Conservation (phyloP, 2,329 filamentous ascomycete genomes). For the Plenodomus lindquistii region DNA sequence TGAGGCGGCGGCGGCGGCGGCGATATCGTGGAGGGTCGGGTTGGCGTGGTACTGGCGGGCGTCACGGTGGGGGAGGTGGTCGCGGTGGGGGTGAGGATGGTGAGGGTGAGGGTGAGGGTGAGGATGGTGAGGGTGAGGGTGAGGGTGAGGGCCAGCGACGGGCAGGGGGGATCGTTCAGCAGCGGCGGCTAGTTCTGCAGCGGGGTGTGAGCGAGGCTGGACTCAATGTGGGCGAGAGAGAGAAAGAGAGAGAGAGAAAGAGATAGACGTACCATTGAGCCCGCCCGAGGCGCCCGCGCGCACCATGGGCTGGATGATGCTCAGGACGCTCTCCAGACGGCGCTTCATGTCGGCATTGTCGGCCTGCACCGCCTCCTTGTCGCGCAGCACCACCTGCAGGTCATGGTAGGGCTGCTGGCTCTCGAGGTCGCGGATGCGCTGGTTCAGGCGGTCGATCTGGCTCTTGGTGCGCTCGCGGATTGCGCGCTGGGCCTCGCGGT, state of each 20-base stretch:
- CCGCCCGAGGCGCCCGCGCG: slow-evolving; percentile 44
- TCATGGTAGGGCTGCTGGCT: slow-evolving; percentile 83
- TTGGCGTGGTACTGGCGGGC: slow-evolving; percentile 27
- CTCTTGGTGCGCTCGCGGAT: slow-evolving; percentile 81
- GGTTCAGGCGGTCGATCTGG: slow-evolving; percentile 76
- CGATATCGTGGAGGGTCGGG: slow-evolving; percentile 23
- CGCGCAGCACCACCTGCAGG: slow-evolving; percentile 72
- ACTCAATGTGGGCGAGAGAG: not conserved
- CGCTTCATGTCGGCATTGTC: slow-evolving; percentile 80
- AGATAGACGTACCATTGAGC: slow-evolving; percentile 50
- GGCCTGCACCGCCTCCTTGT: slow-evolving; percentile 75
- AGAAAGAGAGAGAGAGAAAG: too few species aligned
- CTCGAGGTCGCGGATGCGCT: slow-evolving; percentile 73
- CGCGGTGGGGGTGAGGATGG: slow-evolving; percentile 13
- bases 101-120: not conserved
- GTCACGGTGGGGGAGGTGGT: slow-evolving; percentile 8
- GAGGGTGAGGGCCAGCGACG: slow-evolving; percentile 18
- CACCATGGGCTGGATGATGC: slow-evolving; percentile 65
- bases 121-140: slow-evolving; percentile 12
- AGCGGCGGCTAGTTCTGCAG: slow-evolving; percentile 52
- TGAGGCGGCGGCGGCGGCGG: slow-evolving; percentile 13
- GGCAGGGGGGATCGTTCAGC: slow-evolving; percentile 52
- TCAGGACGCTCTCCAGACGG: slow-evolving; percentile 67
- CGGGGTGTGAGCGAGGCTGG: too few species aligned
- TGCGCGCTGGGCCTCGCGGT: slow-evolving; percentile 82